Evolutionary conservation across 2,329 filamentous ascomycete genomes (phyloP).

Genomic region (Aspergillus versicolor): DNA sequence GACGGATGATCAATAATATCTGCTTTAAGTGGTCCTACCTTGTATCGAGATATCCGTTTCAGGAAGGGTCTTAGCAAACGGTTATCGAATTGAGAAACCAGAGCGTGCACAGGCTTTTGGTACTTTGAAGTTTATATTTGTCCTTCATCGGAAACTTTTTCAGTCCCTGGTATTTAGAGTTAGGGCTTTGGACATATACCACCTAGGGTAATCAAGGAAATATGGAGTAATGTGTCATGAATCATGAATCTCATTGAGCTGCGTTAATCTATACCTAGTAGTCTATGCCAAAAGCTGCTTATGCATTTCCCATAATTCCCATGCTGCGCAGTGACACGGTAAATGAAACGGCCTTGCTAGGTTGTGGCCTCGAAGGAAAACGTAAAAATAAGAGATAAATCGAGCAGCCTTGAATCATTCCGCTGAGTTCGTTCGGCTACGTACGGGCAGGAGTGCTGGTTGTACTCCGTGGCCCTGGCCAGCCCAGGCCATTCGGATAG

Average conservation of each 20-base stretch:
- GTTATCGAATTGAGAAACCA: too few species aligned
- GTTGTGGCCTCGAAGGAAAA: too few species aligned
- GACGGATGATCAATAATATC: too few species aligned
- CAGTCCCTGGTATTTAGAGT: background rate
- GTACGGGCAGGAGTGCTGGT: constrained; percentile 12
- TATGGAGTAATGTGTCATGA: background rate
- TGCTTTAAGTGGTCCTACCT: too few species aligned
- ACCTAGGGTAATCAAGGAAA: background rate
- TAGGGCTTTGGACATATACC: background rate
- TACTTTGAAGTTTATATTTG: too few species aligned
- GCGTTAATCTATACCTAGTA: background rate
- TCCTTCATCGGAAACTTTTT: too few species aligned
- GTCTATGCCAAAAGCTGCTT: constrained; percentile 10
- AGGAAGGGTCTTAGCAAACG: too few species aligned
- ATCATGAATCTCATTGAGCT: background rate
- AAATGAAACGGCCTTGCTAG: background rate
- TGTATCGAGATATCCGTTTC: too few species aligned
- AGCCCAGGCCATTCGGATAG: constrained; percentile 32
- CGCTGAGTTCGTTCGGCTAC: constrained; percentile 3
- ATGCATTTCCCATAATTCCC: constrained; percentile 4
- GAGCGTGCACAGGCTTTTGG: too few species aligned
- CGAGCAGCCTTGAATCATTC: background rate
- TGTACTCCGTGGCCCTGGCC: constrained; percentile 14
- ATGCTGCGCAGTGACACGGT: background rate
- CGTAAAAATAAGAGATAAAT: too few species aligned